Conservation (phyloP, 1,284 basidiomycete species). For the Leucoagaricus sp. region DNA sequence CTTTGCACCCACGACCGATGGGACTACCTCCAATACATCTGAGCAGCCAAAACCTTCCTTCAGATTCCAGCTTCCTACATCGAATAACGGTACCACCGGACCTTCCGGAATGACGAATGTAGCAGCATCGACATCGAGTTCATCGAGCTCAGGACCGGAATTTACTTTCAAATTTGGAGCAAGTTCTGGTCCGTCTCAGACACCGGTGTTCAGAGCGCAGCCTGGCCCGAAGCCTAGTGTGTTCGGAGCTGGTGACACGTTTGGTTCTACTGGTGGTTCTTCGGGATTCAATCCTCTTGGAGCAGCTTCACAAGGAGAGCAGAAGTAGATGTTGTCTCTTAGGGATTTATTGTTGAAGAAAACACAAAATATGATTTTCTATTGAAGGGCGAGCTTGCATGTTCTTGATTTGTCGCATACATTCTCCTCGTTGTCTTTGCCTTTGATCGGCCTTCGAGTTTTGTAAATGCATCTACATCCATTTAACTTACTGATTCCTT, state of each 20-base stretch:
- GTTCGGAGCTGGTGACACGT: not conserved
- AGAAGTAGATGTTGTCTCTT: slow-evolving; percentile 2
- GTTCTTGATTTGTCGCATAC: not conserved
- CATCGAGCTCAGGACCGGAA: not conserved
- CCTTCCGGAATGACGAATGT: too few relatives aligned
- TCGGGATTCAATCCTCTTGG: not conserved
- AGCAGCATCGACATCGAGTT: not conserved
- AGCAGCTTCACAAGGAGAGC: not conserved
- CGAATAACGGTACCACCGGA: not conserved
- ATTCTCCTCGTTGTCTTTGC: not conserved
- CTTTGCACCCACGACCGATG: not conserved
- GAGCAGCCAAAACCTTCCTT: slow-evolving; percentile 3
- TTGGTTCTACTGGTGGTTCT: not conserved
- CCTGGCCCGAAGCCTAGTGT: not conserved
- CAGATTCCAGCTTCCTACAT: not conserved
- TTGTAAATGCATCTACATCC: too few relatives aligned
- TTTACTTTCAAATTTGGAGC: slow-evolving; percentile 17
- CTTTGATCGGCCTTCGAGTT: too few relatives aligned
- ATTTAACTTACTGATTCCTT: slow-evolving; percentile 6
- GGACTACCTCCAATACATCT: not conserved
- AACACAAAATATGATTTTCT: too few relatives aligned
- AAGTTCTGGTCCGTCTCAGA: slow-evolving; percentile 1
- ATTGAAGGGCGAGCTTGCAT: not conserved
- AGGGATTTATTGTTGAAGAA: not conserved
- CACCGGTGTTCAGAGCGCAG: slow-evolving; percentile 11